These are phyloP conservation scores for Alternaria arborescens DNA, from an alignment of 2,329 filamentous ascomycete genomes.

Conservation along the genomic window DNA sequence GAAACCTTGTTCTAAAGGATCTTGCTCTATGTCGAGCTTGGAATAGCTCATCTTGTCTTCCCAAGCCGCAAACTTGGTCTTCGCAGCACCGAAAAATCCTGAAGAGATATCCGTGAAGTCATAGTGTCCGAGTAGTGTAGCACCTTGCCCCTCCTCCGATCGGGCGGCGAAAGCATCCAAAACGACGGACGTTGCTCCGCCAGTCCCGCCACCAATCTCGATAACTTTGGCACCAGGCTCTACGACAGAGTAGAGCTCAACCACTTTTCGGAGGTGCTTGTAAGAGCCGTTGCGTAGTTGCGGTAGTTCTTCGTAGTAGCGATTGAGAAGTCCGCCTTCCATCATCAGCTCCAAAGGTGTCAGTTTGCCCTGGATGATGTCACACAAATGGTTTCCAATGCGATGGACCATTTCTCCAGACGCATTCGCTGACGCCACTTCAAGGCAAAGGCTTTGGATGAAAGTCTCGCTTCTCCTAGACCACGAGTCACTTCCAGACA, in stretches of 20 bases:
- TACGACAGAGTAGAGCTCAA: background rate
- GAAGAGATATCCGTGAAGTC: constrained; percentile 4
- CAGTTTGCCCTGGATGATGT: constrained; percentile 5
- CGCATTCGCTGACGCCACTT: background rate
- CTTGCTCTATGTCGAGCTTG: constrained; percentile 6
- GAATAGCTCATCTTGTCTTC: background rate
- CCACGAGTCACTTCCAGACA: constrained; percentile 5
- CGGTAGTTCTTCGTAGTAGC: constrained; percentile 6
- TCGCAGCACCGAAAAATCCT: constrained; percentile 5
- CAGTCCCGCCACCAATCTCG: constrained; percentile 14
- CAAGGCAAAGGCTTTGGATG: background rate
- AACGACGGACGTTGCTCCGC: background rate
- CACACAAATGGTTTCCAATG: constrained; percentile 5
- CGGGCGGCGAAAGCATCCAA: background rate
- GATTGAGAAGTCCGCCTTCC: constrained; percentile 8
- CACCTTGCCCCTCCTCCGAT: background rate
- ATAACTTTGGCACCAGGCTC: constrained; percentile 4
- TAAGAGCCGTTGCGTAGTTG: constrained; percentile 3
- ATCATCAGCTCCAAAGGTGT: constrained; percentile 18
- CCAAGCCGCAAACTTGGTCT: background rate
- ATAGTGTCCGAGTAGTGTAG: constrained; percentile 5
- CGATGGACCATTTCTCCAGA: constrained; percentile 3
- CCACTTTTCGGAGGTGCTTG: constrained; percentile 1
- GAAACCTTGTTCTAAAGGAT: constrained; percentile 1
- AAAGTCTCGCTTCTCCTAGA: background rate